Percentiles rank a stretch among this genome's conserved stretches.
Conservation (phyloP, 2,329 filamentous ascomycete species). For the Fusarium sororula region DNA sequence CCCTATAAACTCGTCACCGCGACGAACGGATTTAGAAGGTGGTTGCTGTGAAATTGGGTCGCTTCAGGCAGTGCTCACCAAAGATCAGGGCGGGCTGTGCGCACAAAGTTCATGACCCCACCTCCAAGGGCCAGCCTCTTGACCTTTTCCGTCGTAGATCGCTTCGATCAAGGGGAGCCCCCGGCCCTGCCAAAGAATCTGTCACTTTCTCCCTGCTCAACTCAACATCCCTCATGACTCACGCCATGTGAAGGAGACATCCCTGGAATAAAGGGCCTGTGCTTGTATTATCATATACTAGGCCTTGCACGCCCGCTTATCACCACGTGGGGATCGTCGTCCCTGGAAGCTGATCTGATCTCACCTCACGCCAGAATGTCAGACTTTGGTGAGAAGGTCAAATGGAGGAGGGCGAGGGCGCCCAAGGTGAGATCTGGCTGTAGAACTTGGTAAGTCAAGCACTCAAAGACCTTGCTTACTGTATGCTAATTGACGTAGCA, state of each 20-base stretch:
- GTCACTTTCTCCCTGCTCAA: neutral
- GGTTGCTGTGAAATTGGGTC: neutral
- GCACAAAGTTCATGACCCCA: neutral
- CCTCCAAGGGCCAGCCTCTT: neutral
- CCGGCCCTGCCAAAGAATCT: neutral
- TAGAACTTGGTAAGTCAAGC: neutral
- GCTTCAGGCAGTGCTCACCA: neutral
- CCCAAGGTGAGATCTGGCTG: constrained; percentile 25
- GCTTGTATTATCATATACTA: neutral
- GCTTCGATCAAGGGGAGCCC: neutral
- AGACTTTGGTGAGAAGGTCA: neutral
- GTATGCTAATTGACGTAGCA: neutral
- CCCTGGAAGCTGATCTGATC: neutral
- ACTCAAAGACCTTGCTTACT: fast-evolving
- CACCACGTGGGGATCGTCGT: neutral
- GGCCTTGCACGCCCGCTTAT: neutral
- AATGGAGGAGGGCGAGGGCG: constrained; percentile 2
- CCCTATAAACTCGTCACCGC: neutral
- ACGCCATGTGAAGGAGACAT: neutral
- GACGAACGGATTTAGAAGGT: neutral
- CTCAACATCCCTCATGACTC: neutral
- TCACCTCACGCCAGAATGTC: neutral
- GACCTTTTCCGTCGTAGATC: neutral
- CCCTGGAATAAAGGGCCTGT: neutral
- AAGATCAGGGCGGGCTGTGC: neutral